phyloP scores from a whole-genome alignment of 2,329 filamentous ascomycete genomes.

The Alternaria ventricosa region DNA sequence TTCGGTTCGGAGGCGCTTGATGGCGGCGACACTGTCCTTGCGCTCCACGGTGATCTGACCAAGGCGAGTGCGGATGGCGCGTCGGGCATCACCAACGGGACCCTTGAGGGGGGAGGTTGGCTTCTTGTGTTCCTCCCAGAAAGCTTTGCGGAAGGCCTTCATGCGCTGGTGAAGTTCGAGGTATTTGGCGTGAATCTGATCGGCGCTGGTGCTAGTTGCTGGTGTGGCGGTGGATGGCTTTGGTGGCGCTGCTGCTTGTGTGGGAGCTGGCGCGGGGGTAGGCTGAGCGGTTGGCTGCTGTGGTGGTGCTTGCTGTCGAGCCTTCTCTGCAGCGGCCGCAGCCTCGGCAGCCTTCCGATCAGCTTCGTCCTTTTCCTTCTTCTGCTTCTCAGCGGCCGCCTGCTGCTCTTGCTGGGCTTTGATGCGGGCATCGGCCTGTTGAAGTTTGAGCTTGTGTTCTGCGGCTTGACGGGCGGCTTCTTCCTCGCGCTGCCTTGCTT shows the following conservation, averaged over 20 bases:
- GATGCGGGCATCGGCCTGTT: constrained; percentile 41
- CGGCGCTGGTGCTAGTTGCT: constrained; percentile 25
- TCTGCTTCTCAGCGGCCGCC: constrained; percentile 36
- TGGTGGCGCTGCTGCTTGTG: constrained; percentile 3
- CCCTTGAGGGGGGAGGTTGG: constrained; percentile 35
- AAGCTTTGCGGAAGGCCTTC: constrained; percentile 45
- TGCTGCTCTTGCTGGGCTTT: constrained; percentile 40
- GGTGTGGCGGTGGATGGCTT: constrained; percentile 11
- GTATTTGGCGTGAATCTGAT: constrained; percentile 44
- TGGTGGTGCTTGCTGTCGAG: constrained; percentile 24
- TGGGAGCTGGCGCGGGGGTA: constrained; percentile 6
- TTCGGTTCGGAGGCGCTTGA: constrained; percentile 37
- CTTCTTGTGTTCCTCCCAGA: constrained; percentile 34
- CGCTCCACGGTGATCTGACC: constrained; percentile 44
- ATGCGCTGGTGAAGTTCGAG: constrained; percentile 45
- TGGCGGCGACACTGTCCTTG: constrained; percentile 34
- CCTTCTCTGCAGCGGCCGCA: constrained; percentile 33
- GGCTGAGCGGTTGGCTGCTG: constrained; percentile 16
- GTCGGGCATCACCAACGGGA: constrained; percentile 40
- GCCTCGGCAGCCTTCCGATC: constrained; percentile 38
- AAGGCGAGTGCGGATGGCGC: constrained; percentile 38
- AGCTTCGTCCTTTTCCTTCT: constrained; percentile 38
- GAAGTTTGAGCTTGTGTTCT: constrained; percentile 36
- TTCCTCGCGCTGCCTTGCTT: constrained; percentile 43
- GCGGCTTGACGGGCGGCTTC: constrained; percentile 36